A percentile compares a stretch with the other conserved stretches of the same genome.
Conservation (phyloP, 371 early-diverging fungal genomes). For the Rhizomucor pusillus region DNA sequence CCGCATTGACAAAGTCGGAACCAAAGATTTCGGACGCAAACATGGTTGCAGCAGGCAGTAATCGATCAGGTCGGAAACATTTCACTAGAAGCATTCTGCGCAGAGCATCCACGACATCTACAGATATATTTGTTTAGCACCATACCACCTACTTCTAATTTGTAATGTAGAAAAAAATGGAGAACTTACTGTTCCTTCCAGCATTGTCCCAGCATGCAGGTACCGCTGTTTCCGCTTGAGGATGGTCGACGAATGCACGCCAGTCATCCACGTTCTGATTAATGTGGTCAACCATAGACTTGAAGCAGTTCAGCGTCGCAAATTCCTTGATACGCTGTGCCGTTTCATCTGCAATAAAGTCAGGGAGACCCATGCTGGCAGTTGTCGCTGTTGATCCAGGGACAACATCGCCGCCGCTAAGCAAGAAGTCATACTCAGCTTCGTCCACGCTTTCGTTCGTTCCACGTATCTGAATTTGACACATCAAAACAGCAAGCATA, state of each 20-base stretch:
- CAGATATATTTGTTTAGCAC: neutral
- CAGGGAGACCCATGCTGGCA: constrained; percentile 37
- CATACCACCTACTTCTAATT: neutral
- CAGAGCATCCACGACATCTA: constrained; percentile 49
- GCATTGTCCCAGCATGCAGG: constrained; percentile 65
- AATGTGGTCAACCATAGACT: constrained; percentile 53
- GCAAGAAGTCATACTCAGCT: constrained; percentile 69
- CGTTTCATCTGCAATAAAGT: constrained; percentile 65
- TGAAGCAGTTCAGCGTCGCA: constrained; percentile 55
- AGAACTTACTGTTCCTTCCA: constrained; percentile 48
- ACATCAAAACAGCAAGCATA: constrained; percentile 84
- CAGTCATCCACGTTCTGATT: constrained; percentile 48
- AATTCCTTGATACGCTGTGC: constrained; percentile 54
- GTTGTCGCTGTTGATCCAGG: constrained; percentile 45
- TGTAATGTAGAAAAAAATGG: neutral
- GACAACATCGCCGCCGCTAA: constrained; percentile 54
- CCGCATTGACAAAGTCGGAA: constrained; percentile 50
- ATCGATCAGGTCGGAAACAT: constrained; percentile 86
- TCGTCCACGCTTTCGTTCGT: constrained; percentile 56
- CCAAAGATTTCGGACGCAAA: constrained; percentile 83
- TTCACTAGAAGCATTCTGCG: constrained; percentile 81
- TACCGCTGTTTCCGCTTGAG: constrained; percentile 60
- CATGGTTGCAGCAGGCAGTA: constrained; percentile 71
- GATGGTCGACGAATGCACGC: constrained; percentile 54
- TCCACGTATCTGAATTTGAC: constrained; percentile 82